Base-by-base conservation (phyloP, 176 grass and related monocot genomes). In the Oryza punctata region DNA sequence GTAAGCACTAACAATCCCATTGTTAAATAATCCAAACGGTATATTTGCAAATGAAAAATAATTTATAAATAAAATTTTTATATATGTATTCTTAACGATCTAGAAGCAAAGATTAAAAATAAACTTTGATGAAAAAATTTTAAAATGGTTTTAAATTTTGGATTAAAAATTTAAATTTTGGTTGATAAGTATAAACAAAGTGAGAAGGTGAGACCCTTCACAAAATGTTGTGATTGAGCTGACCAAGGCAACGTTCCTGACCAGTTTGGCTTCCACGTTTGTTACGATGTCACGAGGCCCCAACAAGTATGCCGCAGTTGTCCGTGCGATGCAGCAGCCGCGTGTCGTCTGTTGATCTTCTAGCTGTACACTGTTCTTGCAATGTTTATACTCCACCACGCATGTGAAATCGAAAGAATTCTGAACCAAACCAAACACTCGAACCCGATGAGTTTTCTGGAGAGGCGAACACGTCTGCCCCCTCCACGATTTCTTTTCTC, bases 381-480 rank as follows among this genome's bases (percentile, higher is more conserved):
- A 16, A 15, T 19, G 15, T 44, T 65, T 78, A 23, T 10, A 13
- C 23, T 7, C 21, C 10, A 40, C 5, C 21, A 57, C 52, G 52
- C 19, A 57, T 57, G 52, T n/a, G 19, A 57, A 57, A 57, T 57
- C 15, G 11, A 19, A 35, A 35, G 16, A 19, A 19, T 0, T 19
- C 29, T 6, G 19, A 12, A 40, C 33, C 33, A 75, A 43, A 25
- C 35, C 52, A 9, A 21, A 69, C 10, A 28, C 37, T 8, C 46
- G 52, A 16, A 16, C 16, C 6, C 16, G 50, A 78, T 1, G 83
- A 60, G 66, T 19, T 78, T 21, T 78, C 66, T 15, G 12, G 83
- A 85, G 19, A 41, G 49, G 29, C 23, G 66, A 35, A 69, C 82
- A 63, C 73, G 73, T 28, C 82, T 26, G 37, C 50, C 26, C 26